Evolutionary conservation across 768 basidiomycete genomes (phyloP), one percentile per base, ranked within the genome.

Genomic region (Leccinellum albellum): DNA sequence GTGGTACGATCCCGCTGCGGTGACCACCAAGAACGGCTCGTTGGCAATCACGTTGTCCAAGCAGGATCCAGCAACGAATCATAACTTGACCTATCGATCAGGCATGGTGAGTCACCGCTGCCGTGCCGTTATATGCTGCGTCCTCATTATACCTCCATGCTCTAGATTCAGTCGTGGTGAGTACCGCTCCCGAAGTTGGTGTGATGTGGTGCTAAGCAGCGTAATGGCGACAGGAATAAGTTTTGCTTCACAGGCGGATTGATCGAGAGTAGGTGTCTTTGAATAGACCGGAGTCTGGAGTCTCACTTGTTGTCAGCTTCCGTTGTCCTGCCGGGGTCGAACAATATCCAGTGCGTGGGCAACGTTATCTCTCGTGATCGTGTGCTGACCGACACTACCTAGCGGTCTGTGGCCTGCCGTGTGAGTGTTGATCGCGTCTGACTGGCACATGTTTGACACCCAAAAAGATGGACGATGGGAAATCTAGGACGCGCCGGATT

Each of bases 221-320:
- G 45, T 53, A 26, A 50, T 53, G 28, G 45, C 24, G 47, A 40
- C 6, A 74, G 75, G 81, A 87, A 86, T 69, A 85, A 86, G 73
- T 84, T 94, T 61, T 92, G 89, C 70, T 91, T 92, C 68, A 89
- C 88, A 10, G 87, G 87, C 6, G 91, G 91, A 42, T 70, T 89
- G 50, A 78, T 90, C 51, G 88, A 84, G 73, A 66, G 70, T 72
- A 24, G 21, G 61, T 58, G 3, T 50, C 12, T 15, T 35, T 12
- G 32, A 23, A 46, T 48, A 9, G 12, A 13, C 14, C 17, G 0
- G 9, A 40, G 0, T 28, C 8, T 8, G 4, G 10, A 23, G 14
- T 29, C 53, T 73, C 24, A 66, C 24, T 20, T 24, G 20, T 61
- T 42, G 14, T 15, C 70, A 67, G 71, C 75, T 21, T 64, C 70